Evolutionary conservation across 768 basidiomycete genomes (phyloP).

Genomic region (Russula sp.): DNA sequence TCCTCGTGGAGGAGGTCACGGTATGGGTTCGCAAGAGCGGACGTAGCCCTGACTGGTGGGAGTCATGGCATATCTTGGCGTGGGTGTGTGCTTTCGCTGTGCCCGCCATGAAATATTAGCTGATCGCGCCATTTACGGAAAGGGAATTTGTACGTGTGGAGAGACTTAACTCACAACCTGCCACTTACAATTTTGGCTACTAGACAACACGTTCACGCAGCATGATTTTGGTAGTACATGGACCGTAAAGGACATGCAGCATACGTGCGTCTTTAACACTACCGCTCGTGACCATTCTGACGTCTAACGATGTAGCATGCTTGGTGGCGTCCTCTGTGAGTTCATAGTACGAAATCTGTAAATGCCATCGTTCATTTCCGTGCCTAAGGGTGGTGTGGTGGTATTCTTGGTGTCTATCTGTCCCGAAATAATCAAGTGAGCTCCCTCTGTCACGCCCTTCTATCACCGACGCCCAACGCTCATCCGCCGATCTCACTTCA

Average conservation of each 20-base stretch:
- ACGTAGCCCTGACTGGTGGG: slow-evolving; percentile 81
- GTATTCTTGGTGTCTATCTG: slow-evolving; percentile 81
- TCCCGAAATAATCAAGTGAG: slow-evolving; percentile 71
- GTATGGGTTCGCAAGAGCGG: slow-evolving; percentile 69
- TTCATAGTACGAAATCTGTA: slow-evolving; percentile 5
- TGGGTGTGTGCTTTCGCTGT: slow-evolving; percentile 43
- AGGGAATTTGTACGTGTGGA: slow-evolving; percentile 31
- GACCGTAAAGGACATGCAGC: slow-evolving; percentile 94
- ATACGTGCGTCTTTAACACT: slow-evolving; percentile 57
- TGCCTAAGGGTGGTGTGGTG: slow-evolving; percentile 82
- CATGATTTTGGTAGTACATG: slow-evolving; percentile 80
- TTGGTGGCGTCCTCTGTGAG: slow-evolving; percentile 73
- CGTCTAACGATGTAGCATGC: slow-evolving; percentile 45
- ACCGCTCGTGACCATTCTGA: slow-evolving; percentile 10
- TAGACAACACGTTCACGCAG: slow-evolving; percentile 91
- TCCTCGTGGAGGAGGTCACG: slow-evolving; percentile 76
- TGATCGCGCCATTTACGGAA: slow-evolving; percentile 1
- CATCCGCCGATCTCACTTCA: slow-evolving; percentile 8
- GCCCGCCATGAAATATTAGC: background rate
- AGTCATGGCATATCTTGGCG: slow-evolving; percentile 63
- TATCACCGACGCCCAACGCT: slow-evolving; percentile 3
- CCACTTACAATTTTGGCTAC: slow-evolving; percentile 6
- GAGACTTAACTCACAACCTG: background rate
- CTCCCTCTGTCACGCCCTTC: slow-evolving; percentile 8
- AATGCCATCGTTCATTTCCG: slow-evolving; percentile 7